These are phyloP conservation scores for Rhynchospora tenuis DNA, from an alignment of 176 grass and related monocot genomes.

Conservation along the genomic window DNA sequence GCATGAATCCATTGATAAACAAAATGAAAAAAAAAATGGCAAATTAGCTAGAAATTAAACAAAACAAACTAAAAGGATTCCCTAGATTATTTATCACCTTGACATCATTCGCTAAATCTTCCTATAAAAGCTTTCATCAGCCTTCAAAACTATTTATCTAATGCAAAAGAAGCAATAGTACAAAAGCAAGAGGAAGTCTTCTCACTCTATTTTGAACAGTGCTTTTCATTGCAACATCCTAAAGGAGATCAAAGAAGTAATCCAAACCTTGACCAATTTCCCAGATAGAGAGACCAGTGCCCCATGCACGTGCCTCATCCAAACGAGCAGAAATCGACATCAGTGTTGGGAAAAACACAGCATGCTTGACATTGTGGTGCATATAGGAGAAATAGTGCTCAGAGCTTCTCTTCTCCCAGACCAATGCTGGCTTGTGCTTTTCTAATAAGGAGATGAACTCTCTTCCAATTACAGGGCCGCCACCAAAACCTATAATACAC, in stretches of 20 bases:
- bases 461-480: slow-evolving; percentile 58
- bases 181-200: neutral
- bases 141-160: neutral
- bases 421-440: slow-evolving; percentile 68
- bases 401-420: slow-evolving; percentile 70
- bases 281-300: slow-evolving; percentile 73
- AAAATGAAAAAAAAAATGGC: neutral
- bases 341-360: slow-evolving; percentile 76
- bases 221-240: slow-evolving; percentile 6
- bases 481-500: slow-evolving; percentile 42
- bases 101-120: neutral
- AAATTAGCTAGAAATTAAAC: neutral
- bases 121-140: neutral
- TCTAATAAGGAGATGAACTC: slow-evolving; percentile 63
- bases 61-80: neutral
- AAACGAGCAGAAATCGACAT: slow-evolving; percentile 67
- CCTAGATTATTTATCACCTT: neutral
- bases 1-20: neutral
- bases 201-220: slow-evolving; percentile 5
- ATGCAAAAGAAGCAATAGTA: neutral
- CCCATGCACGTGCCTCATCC: slow-evolving; percentile 64
- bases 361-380: slow-evolving; percentile 52
- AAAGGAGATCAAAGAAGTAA: slow-evolving; percentile 89
- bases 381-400: slow-evolving; percentile 83
- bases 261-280: slow-evolving; percentile 91